Percentiles rank a stretch among this genome's conserved stretches.
Conservation (phyloP, 2,329 filamentous ascomycete species). For the Leptodontidium sp. region DNA sequence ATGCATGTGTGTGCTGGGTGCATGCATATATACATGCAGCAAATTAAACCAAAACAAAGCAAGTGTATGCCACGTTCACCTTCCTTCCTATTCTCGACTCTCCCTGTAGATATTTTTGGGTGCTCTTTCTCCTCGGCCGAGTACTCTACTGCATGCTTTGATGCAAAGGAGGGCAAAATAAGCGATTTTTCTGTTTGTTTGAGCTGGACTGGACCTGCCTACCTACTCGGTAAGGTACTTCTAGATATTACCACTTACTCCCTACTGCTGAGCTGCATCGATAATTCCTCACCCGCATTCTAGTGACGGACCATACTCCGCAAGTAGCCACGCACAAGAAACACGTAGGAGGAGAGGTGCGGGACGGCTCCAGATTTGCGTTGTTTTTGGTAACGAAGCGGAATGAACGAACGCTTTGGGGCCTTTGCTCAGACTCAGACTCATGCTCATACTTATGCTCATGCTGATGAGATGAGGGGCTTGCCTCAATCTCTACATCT, state of each 20-base stretch:
- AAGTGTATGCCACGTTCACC: slow-evolving; percentile 6
- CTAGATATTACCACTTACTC: no score
- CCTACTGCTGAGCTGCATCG: no score
- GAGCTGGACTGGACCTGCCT: background rate
- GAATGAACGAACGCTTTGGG: background rate
- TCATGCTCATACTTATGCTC: no score
- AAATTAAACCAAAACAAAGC: background rate
- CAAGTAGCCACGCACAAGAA: no score
- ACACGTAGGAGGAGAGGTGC: background rate
- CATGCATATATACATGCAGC: background rate
- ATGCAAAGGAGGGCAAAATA: background rate
- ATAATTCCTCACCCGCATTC: no score
- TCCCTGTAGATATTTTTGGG: no score
- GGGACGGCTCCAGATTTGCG: slow-evolving; percentile 1
- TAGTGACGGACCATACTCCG: background rate
- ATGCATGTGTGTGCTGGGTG: background rate
- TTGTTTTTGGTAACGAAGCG: background rate
- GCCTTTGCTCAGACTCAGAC: background rate
- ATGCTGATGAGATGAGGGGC: no score
- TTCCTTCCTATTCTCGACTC: background rate
- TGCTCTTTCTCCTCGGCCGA: background rate
- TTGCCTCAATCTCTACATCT: no score
- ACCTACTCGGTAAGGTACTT: no score
- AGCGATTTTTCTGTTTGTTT: background rate
- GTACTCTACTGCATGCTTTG: background rate